These are phyloP conservation scores for Cytospora mali DNA, from an alignment of 2,329 filamentous ascomycete species.

Conservation along the genomic window DNA sequence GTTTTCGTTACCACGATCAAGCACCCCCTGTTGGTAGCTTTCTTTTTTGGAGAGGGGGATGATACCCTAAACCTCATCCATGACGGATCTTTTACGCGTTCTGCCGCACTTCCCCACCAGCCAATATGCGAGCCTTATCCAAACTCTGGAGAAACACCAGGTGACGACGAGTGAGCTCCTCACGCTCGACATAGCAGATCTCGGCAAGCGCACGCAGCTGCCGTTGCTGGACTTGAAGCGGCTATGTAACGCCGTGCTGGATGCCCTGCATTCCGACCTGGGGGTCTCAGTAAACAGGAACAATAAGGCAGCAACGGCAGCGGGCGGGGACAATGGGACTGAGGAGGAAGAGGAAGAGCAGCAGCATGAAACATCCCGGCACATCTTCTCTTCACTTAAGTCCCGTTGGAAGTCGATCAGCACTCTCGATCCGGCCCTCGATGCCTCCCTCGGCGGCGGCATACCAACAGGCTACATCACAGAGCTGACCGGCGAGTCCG, in stretches of 20 bases:
- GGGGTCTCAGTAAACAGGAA: conserved; percentile 35
- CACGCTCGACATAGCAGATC: conserved; percentile 77
- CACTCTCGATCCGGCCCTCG: conserved; percentile 75
- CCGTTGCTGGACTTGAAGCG: conserved; percentile 79
- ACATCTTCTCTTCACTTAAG: conserved; percentile 36
- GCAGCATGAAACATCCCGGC: conserved; percentile 37
- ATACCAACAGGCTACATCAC: conserved; percentile 80
- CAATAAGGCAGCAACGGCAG: conserved; percentile 29
- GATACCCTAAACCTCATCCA: conserved; percentile 41
- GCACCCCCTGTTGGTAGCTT: too few relatives aligned
- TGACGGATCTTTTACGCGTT: conserved; percentile 85
- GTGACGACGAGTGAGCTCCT: conserved; percentile 84
- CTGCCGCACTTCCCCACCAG: conserved; percentile 77
- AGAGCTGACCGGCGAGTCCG: conserved; percentile 91
- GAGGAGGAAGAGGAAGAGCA: neutral
- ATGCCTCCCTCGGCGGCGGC: conserved; percentile 72
- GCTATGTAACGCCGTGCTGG: conserved; percentile 68
- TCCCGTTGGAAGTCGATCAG: conserved; percentile 65
- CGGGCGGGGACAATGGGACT: conserved; percentile 3
- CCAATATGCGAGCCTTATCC: conserved; percentile 73
- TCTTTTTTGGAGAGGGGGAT: too few relatives aligned
- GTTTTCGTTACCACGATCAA: neutral
- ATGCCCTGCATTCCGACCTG: conserved; percentile 67
- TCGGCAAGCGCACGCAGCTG: conserved; percentile 83
- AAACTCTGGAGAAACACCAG: conserved; percentile 75